Percentiles rank a stretch among this genome's conserved stretches.
Conservation (phyloP, 2,329 filamentous ascomycete species). For the Kalmusia sp. region DNA sequence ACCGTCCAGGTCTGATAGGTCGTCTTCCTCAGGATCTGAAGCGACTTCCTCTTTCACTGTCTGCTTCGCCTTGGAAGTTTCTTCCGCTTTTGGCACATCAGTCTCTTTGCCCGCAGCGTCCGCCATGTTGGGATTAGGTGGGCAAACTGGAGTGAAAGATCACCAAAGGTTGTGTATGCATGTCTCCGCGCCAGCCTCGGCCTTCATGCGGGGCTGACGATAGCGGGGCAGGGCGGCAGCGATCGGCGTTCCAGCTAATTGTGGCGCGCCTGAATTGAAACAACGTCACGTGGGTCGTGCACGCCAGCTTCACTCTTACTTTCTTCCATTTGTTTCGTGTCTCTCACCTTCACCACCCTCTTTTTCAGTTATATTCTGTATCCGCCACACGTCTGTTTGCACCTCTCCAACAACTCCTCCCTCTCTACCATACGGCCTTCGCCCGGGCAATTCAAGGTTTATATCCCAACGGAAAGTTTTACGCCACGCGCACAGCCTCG, state of each 20-base stretch:
- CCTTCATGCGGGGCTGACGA: conserved; percentile 23
- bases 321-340: neutral
- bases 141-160: neutral
- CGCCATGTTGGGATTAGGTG: conserved; percentile 22
- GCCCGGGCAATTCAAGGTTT: neutral
- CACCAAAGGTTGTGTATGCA: neutral
- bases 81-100: conserved; percentile 5
- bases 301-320: conserved; percentile 2
- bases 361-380: neutral
- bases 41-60: conserved; percentile 50
- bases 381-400: neutral
- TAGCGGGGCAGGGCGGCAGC: conserved; percentile 25
- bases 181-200: conserved; percentile 15
- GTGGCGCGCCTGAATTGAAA: conserved; percentile 17
- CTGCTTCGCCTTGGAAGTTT: conserved; percentile 7
- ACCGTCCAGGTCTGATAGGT: conserved; percentile 91
- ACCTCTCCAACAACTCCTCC: neutral
- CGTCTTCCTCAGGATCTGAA: conserved; percentile 91
- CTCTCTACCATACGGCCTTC: neutral
- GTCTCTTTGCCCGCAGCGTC: conserved; percentile 18
- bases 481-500: conserved; percentile 13
- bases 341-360: conserved; percentile 1
- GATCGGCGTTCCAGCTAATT: conserved; percentile 12
- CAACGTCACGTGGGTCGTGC: conserved; percentile 28
- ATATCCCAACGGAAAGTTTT: neutral